A percentile compares a stretch with the other conserved stretches of the same genome.
Evolutionary conservation across 2,329 filamentous ascomycete species (phyloP).

Genomic region (Ceratocystis colombiana): DNA sequence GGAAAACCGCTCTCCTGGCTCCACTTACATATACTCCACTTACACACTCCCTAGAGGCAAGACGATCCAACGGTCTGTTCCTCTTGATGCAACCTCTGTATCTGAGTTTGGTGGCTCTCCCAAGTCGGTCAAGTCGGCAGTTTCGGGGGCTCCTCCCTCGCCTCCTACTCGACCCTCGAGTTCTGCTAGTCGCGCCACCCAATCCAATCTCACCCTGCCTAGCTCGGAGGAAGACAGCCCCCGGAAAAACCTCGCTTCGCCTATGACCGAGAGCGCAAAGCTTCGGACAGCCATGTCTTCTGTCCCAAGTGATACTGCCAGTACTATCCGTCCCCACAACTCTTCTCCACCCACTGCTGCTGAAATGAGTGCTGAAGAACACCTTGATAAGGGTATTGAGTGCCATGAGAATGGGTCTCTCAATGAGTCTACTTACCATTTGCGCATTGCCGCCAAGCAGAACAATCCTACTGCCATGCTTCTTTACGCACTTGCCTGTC

Average conservation of each 20-base stretch:
- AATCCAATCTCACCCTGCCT: constrained; percentile 39
- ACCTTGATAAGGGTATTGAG: constrained; percentile 80
- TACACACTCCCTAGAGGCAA: constrained; percentile 77
- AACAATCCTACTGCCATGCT: constrained; percentile 91
- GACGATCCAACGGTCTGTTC: constrained; percentile 57
- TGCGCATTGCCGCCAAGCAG: constrained; percentile 76
- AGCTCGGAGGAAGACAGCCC: constrained; percentile 44
- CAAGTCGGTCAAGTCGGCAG: constrained; percentile 21
- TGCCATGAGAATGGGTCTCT: constrained; percentile 79
- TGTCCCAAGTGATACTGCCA: constrained; percentile 42
- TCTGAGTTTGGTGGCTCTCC: constrained; percentile 31
- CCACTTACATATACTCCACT: constrained; percentile 79
- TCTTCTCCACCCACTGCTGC: constrained; percentile 47
- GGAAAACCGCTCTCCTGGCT: constrained; percentile 33
- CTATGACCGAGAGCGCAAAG: constrained; percentile 33
- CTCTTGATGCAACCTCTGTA: constrained; percentile 50
- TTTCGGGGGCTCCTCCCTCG: constrained; percentile 45
- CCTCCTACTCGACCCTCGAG: constrained; percentile 52
- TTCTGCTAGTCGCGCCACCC: constrained; percentile 37
- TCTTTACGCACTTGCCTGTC: constrained; percentile 84
- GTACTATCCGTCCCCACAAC: constrained; percentile 39
- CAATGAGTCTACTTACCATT: constrained; percentile 91
- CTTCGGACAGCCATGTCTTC: constrained; percentile 41
- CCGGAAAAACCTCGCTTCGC: constrained; percentile 38
- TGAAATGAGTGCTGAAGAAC: constrained; percentile 74